Percentiles rank a stretch among this genome's conserved stretches.
These are phyloP conservation scores for Coemansia sp. DNA, from an alignment of 192 early-diverging fungal genomes.

Conservation along the genomic window DNA sequence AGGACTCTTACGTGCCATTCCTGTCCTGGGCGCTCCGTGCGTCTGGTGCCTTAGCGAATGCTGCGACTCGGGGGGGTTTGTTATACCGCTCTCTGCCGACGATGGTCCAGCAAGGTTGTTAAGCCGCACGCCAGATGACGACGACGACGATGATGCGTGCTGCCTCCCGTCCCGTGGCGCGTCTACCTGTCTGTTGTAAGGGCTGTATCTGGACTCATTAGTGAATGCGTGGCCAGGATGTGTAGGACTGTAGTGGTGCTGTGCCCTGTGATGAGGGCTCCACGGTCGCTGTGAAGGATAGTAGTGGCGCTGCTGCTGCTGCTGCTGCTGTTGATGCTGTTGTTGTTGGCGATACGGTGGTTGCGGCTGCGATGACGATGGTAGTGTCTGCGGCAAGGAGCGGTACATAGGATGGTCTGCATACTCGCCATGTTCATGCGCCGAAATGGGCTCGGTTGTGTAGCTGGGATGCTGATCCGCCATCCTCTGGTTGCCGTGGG, in stretches of 20 bases:
- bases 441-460: neutral
- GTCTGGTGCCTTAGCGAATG: constrained; percentile 14
- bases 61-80: constrained; percentile 16
- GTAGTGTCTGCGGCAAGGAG: neutral
- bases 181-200: constrained; percentile 42
- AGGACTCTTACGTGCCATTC: neutral
- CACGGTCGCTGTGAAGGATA: constrained; percentile 41
- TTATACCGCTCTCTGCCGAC: constrained; percentile 1
- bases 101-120: constrained; percentile 12
- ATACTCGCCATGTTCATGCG: neutral
- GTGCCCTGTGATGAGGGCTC: constrained; percentile 52
- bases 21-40: constrained; percentile 28
- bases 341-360: constrained; percentile 18
- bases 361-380: neutral
- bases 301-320: constrained; percentile 20
- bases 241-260: constrained; percentile 37
- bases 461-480: neutral
- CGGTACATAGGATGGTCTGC: constrained; percentile 1
- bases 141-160: constrained; percentile 14
- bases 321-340: constrained; percentile 13
- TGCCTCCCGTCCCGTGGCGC: constrained; percentile 32
- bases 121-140: constrained; percentile 15
- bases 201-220: constrained; percentile 45
- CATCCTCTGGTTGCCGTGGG: neutral
- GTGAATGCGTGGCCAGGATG: constrained; percentile 23